phyloP scores from a whole-genome alignment of 306 rosid species.

The Glycine tomentella region DNA sequence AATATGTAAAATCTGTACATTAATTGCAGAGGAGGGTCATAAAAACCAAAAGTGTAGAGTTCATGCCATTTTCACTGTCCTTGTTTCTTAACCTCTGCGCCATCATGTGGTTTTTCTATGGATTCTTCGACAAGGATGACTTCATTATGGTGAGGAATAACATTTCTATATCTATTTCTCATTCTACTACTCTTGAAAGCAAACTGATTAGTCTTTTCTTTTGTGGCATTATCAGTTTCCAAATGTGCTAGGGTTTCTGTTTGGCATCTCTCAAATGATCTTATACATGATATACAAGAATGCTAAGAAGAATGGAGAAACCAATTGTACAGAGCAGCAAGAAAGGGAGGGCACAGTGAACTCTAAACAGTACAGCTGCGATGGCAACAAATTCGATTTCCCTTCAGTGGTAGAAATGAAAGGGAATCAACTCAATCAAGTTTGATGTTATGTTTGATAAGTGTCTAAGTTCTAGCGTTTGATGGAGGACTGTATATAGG shows the following conservation, averaged over 20 bases:
- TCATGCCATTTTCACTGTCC: conserved; percentile 74
- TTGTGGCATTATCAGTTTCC: conserved; percentile 56
- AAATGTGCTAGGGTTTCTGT: conserved; percentile 68
- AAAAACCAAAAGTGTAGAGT: conserved; percentile 70
- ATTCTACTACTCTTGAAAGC: background rate
- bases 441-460: conserved; percentile 21
- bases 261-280: conserved; percentile 65
- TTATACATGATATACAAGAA: conserved; percentile 62
- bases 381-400: conserved; percentile 32
- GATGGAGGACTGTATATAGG: conserved; percentile 23
- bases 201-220: conserved; percentile 20
- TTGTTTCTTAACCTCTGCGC: conserved; percentile 65
- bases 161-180: background rate
- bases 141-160: conserved; percentile 67
- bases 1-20: background rate
- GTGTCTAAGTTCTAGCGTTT: background rate
- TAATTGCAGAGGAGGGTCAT: conserved; percentile 70
- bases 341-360: background rate
- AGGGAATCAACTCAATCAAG: conserved; percentile 36
- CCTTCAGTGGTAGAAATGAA: conserved; percentile 49
- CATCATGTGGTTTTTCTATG: conserved; percentile 76
- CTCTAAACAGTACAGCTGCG: background rate
- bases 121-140: conserved; percentile 60
- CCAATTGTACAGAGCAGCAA: conserved; percentile 8
- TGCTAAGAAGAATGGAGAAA: conserved; percentile 25